Percentiles rank a stretch among this genome's conserved stretches.
Evolutionary conservation across 2,329 filamentous ascomycete species (phyloP).

Genomic region (Daldinia sp.): DNA sequence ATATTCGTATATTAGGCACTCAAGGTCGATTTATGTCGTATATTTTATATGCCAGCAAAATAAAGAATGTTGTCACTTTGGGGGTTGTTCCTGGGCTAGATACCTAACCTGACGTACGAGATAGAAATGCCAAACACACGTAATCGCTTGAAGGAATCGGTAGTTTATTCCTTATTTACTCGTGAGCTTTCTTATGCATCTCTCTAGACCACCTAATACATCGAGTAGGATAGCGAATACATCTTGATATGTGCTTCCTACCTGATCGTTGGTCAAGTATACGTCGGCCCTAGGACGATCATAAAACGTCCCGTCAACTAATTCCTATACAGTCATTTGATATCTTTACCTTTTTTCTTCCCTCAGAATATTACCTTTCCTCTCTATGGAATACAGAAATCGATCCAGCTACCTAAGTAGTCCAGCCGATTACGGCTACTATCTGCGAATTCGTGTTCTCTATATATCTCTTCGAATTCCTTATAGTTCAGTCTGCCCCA

Average conservation of each 20-base stretch:
- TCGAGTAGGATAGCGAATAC: too few relatives aligned
- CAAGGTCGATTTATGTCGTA: neutral
- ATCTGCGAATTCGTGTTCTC: slow-evolving; percentile 63
- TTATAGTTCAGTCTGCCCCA: slow-evolving; percentile 78
- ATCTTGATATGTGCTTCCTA: neutral
- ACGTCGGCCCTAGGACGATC: neutral
- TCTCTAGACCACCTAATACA: neutral
- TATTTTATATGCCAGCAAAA: neutral
- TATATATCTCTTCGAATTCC: slow-evolving; percentile 81
- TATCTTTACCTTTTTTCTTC: too few relatives aligned
- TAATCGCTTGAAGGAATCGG: neutral
- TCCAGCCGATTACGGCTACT: slow-evolving; percentile 71
- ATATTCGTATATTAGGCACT: too few relatives aligned
- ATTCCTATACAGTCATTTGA: neutral
- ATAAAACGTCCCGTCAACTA: neutral
- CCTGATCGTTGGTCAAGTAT: neutral
- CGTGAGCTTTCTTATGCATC: neutral
- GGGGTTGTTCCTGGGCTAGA: too few relatives aligned
- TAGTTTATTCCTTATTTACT: neutral
- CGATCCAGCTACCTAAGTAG: slow-evolving; percentile 91
- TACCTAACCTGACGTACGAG: too few relatives aligned
- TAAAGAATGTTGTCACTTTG: neutral
- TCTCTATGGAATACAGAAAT: slow-evolving; percentile 71
- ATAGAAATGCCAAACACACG: neutral
- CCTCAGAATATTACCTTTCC: neutral